Base-by-base conservation (phyloP, 345 rosid genomes). In the Eucalyptus paniculata region DNA sequence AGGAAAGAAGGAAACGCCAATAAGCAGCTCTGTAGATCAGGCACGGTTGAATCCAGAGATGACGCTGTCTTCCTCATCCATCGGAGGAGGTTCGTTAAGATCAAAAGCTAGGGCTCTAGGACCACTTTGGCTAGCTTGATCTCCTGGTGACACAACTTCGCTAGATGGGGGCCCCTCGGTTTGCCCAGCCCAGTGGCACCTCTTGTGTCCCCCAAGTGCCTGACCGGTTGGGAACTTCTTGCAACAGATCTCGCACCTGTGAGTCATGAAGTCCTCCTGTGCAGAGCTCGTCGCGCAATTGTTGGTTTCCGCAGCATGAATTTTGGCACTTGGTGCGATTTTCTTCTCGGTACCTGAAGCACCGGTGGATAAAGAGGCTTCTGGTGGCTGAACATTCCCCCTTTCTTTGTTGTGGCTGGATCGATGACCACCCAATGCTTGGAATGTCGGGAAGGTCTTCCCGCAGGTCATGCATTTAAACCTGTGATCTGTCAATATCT, bases 21-120 rank as follows among this genome's bases (percentile, higher is more conserved):
- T 34, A 49, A 34, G 49, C 87, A 50, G 42, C 87, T 86, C 65
- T 7, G 10, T 21, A 18, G 65, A n/a, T 28, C 50, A 45, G 23
- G 19, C 17, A 58, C 16, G 11, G 60, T 83, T 89, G 87, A 58
- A 37, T 58, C 87, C 50, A 40, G 87, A 85, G 44, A 58, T 80
- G 47, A 72, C 1, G 15, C 88, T 83, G 30, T 83, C 88, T 49
- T 86, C 91, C 34, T 91, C 88, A 18, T 91, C 91, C 89, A n/a
- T 65, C 2, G 89, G 34, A 32, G 91, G 91, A 40, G 90, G 92
- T 87, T 91, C 83, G n/a, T 93, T 93, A 13, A 93, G 92, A 90
- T 92, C 93, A 32, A 93, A 56, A 50, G 50, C 88, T 34, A 90
- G 81, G 5, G 51, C 49, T 87, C 89, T 88, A 12, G 86, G 80